Percentiles rank a stretch among this genome's conserved stretches.
phyloP scores from a whole-genome alignment of 225 moss, liverwort and hornwort genomes.

The Rhytidiadelphus loreus region DNA sequence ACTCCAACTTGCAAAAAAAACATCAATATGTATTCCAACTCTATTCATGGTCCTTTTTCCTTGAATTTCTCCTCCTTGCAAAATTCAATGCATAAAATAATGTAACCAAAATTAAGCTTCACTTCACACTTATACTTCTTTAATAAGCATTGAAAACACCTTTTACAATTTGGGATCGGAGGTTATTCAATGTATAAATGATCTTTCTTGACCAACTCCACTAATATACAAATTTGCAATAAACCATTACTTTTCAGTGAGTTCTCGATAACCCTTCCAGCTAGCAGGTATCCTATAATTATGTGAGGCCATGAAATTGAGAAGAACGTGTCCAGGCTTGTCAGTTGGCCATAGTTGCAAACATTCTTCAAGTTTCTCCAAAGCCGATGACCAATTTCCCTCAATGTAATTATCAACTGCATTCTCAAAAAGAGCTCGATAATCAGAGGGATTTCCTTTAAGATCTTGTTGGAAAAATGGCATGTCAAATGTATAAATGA shows the following conservation, averaged over 20 bases:
- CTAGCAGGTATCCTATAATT: slow-evolving; percentile 58
- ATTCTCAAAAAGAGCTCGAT: slow-evolving; percentile 71
- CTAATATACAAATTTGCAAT: not conserved
- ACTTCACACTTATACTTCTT: not conserved
- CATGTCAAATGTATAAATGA: slow-evolving; percentile 90
- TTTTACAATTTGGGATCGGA: not conserved
- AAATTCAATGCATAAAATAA: not conserved
- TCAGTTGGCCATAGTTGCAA: slow-evolving; percentile 80
- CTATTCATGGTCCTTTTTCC: too few species aligned
- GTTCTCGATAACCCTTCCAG: slow-evolving; percentile 89
- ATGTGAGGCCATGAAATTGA: slow-evolving; percentile 82
- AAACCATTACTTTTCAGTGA: slow-evolving; percentile 25
- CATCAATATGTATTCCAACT: not conserved
- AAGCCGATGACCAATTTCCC: slow-evolving; percentile 68
- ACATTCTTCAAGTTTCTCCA: slow-evolving; percentile 88
- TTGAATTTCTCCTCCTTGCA: not conserved
- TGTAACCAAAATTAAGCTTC: not conserved
- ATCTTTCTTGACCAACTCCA: not conserved
- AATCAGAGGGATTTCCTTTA: slow-evolving; percentile 63
- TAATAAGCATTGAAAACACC: not conserved
- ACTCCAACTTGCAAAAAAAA: not conserved
- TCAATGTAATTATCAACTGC: slow-evolving; percentile 93
- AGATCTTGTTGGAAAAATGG: slow-evolving; percentile 87
- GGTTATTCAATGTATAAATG: not conserved
- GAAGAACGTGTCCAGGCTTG: slow-evolving; percentile 74